phyloP scores from a whole-genome alignment of 140 eudicot species.

The Bidens hawaiensis region DNA sequence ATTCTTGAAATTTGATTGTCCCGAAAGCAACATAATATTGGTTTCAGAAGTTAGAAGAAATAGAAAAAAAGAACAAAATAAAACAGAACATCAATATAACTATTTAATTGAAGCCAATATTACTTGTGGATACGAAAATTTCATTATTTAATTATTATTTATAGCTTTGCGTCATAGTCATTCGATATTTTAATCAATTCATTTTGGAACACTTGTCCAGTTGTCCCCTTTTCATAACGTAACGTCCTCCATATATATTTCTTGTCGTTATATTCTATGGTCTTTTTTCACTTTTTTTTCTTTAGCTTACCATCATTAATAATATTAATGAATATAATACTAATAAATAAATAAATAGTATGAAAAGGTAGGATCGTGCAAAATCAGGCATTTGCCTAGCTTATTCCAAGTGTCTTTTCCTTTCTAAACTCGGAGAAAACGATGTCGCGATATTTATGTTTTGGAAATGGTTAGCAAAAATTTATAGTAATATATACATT shows the following conservation, averaged over 20 bases:
- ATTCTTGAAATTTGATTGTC: too few relatives aligned
- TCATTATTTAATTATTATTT: neutral
- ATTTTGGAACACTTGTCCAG: constrained; percentile 8
- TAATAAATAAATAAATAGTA: neutral
- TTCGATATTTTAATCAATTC: neutral
- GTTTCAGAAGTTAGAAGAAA: neutral
- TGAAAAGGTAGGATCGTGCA: neutral
- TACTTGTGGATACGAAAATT: neutral
- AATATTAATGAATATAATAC: neutral
- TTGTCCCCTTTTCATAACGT: neutral
- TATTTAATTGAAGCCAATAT: neutral
- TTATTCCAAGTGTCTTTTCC: too few relatives aligned
- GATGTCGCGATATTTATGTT: neutral
- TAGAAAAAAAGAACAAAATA: neutral
- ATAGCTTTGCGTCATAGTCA: neutral
- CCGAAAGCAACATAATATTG: neutral
- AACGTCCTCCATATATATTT: neutral
- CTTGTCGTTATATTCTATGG: constrained; percentile 5
- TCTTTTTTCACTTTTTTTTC: neutral
- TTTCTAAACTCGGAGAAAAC: neutral
- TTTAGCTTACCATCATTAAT: neutral
- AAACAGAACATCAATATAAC: neutral
- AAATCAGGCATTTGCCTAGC: neutral
- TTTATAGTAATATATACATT: too few relatives aligned
- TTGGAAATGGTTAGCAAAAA: too few relatives aligned